Percentiles rank a stretch among this genome's conserved stretches.
Evolutionary conservation across 768 basidiomycete species (phyloP).

Genomic region (Clathrus columnatus): DNA sequence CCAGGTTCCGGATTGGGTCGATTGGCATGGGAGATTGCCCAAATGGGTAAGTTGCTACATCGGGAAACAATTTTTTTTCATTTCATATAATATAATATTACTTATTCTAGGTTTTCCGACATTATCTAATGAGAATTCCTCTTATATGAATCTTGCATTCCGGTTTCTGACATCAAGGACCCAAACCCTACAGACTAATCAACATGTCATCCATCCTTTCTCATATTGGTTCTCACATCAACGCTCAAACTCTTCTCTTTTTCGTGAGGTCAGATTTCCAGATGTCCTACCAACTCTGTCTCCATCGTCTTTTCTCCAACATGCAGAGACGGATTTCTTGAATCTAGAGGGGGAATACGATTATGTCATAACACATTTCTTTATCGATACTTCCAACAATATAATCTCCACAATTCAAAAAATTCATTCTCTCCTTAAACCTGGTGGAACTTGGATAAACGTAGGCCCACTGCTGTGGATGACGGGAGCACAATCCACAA

Average conservation of each 20-base stretch:
- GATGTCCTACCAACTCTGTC: conserved; percentile 47
- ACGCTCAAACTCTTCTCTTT: conserved; percentile 36
- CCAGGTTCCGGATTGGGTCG: conserved; percentile 59
- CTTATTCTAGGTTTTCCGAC: conserved; percentile 35
- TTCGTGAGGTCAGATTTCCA: conserved; percentile 49
- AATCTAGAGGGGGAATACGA: conserved; percentile 35
- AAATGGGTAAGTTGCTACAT: conserved; percentile 35
- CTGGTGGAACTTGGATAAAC: conserved; percentile 65
- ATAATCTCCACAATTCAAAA: conserved; percentile 45
- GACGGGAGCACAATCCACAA: conserved; percentile 40
- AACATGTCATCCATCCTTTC: conserved; percentile 52
- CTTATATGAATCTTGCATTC: conserved; percentile 55
- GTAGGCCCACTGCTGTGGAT: conserved; percentile 62
- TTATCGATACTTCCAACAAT: conserved; percentile 55
- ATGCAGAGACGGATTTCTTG: conserved; percentile 54
- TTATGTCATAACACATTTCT: conserved; percentile 56
- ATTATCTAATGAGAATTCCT: conserved; percentile 55
- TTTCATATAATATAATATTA: not conserved
- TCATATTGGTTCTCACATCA: conserved; percentile 68
- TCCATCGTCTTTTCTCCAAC: conserved; percentile 26
- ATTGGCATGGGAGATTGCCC: conserved; percentile 60
- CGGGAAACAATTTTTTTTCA: not conserved
- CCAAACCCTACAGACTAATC: conserved; percentile 30
- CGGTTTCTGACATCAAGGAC: conserved; percentile 47
- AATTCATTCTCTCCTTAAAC: conserved; percentile 46